Base-by-base conservation (phyloP, 2,329 filamentous ascomycete genomes). In the Fusarium nygamai region DNA sequence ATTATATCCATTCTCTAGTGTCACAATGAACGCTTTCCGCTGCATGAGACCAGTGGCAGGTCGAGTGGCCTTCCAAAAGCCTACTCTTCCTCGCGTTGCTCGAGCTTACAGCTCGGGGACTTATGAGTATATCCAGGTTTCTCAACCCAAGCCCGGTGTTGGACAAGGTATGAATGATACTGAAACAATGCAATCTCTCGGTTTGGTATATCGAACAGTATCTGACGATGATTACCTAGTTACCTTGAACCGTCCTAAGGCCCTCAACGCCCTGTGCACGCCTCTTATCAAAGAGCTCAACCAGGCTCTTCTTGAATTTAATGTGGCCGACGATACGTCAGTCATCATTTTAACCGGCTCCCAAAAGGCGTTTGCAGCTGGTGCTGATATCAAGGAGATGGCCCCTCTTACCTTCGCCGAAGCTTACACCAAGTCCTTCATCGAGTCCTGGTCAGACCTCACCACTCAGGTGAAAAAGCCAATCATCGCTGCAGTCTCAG, bases 371-470 rank as follows among this genome's bases (percentile, higher is more conserved):
- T 99, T 98, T 81, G 96, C 96, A 36, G 96, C 96, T 50, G 96
- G 96, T 59, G 96, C 96, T 70, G 96, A 99, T 84, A 99, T 99
- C 87, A 98, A 98, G 85, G 96, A 99, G 85, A 99, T 99, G 96
- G 93, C 94, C 36, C 92, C 94, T 69, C 90, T 98, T 44, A 95
- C 92, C 63, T 99, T 99, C 85, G 90, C 93, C 72, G 87, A 92
- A 74, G 96, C 96, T 44, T 98, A 98, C 86, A 93, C 91, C 54
- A 91, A 87, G 76, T 94, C 97, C 81, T 99, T 99, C 84, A 98
- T 99, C 83, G 95, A 98, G 82, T 91, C 91, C 16, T 99, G 96
- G 96, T 98, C 95, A 11, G 88, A 93, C 72, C 90, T 98, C 53
- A 93, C 94, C 33, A 94, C 92, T 27, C 88, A 90, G 71, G 88